These are phyloP conservation scores for Pisolithus microcarpus DNA, from an alignment of 768 basidiomycete genomes.

Conservation along the genomic window DNA sequence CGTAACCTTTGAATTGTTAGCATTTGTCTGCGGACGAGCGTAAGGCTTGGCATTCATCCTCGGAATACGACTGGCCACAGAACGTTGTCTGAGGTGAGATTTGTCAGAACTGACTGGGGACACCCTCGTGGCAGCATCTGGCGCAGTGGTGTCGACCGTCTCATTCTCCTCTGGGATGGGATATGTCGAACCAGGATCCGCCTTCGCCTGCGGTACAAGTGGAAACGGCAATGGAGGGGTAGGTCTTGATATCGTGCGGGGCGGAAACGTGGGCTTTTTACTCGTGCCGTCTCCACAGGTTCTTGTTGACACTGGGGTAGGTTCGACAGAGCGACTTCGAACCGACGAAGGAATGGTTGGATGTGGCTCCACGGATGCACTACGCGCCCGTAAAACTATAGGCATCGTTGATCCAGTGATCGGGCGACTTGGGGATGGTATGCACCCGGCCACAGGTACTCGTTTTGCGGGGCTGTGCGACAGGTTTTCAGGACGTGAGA, in stretches of 20 bases:
- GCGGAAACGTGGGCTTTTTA: slow-evolving; percentile 18
- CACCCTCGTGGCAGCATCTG: slow-evolving; percentile 8
- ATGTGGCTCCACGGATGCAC: slow-evolving; percentile 31
- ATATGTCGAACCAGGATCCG: slow-evolving; percentile 13
- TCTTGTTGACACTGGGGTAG: slow-evolving; percentile 8
- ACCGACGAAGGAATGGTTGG: slow-evolving; percentile 6
- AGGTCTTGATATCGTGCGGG: slow-evolving; percentile 4
- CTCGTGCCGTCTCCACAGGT: slow-evolving; percentile 7
- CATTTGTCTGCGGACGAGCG: slow-evolving; percentile 29
- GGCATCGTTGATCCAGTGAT: slow-evolving; percentile 13
- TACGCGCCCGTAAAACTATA: slow-evolving; percentile 21
- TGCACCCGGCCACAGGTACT: slow-evolving; percentile 22
- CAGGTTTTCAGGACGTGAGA: slow-evolving; percentile 35
- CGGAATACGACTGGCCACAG: slow-evolving; percentile 50
- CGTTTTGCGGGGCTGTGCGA: slow-evolving; percentile 31
- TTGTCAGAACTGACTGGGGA: slow-evolving; percentile 25
- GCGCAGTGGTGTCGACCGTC: background rate
- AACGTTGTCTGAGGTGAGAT: slow-evolving; percentile 43
- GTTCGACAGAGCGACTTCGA: slow-evolving; percentile 28
- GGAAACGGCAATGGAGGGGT: slow-evolving; percentile 23
- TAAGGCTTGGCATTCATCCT: slow-evolving; percentile 56
- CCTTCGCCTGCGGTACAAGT: slow-evolving; percentile 17
- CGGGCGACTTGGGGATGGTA: slow-evolving; percentile 25
- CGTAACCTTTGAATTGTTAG: no score
- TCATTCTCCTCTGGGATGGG: slow-evolving; percentile 31